A percentile compares a stretch with the other conserved stretches of the same genome.
phyloP scores from a whole-genome alignment of 257 asterid species.

The Linderniella brevidens region DNA sequence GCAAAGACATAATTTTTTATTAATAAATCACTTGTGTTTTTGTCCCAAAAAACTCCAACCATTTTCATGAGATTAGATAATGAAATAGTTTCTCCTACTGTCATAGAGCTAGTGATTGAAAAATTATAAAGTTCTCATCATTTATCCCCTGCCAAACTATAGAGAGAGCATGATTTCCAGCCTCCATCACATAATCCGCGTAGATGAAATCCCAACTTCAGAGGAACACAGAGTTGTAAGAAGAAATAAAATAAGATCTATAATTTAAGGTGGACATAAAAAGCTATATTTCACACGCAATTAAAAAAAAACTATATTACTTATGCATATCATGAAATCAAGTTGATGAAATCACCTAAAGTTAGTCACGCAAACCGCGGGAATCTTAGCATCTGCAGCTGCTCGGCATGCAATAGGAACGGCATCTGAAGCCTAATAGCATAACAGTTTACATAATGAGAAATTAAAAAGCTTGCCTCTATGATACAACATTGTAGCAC shows the following conservation, averaged over 20 bases:
- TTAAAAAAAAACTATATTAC: background rate
- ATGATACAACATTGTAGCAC: no score
- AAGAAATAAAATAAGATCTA: slow-evolving; percentile 2
- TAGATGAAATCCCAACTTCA: slow-evolving; percentile 97
- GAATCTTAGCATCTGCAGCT: slow-evolving; percentile 97
- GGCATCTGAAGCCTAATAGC: slow-evolving; percentile 74
- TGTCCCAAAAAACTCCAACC: no score
- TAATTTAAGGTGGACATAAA: background rate
- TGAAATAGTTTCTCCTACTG: no score
- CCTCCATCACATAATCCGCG: slow-evolving; percentile 94
- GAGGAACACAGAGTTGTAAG: slow-evolving; percentile 3
- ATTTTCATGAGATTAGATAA: background rate
- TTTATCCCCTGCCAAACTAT: slow-evolving; percentile 98
- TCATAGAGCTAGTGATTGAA: background rate
- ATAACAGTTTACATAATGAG: no score
- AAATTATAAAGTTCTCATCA: slow-evolving; percentile 7
- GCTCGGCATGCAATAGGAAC: slow-evolving; percentile 98
- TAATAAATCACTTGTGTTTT: background rate
- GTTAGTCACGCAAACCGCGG: slow-evolving; percentile 84
- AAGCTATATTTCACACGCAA: background rate
- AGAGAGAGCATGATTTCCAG: slow-evolving; percentile 79
- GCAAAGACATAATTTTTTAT: slow-evolving; percentile 13
- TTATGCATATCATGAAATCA: background rate
- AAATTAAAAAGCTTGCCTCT: no score
- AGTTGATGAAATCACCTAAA: slow-evolving; percentile 40